Conservation (phyloP, 78 protist species). For the Bodo saltans region DNA sequence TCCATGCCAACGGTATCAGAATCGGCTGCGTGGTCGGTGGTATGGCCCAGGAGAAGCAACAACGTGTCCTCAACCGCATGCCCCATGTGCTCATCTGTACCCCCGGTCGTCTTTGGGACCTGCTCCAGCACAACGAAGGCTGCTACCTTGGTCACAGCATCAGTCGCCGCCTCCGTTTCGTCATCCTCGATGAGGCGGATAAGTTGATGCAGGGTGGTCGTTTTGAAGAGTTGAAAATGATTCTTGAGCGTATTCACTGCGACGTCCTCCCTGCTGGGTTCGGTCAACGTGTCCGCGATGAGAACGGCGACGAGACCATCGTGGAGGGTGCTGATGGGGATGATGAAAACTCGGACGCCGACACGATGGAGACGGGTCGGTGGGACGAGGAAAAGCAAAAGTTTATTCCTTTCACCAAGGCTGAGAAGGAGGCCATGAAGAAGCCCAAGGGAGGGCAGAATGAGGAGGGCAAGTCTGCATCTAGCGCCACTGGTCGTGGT, state of each 20-base stretch:
- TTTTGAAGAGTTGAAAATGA: slow-evolving; percentile 55
- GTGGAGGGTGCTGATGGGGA: too few species aligned
- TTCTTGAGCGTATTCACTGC: slow-evolving; percentile 31
- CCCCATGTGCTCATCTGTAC: slow-evolving; percentile 79
- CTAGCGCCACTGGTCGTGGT: too few species aligned
- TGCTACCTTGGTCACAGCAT: slow-evolving; percentile 17
- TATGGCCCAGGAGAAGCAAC: slow-evolving; percentile 61
- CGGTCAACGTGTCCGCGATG: too few species aligned
- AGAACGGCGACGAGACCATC: too few species aligned
- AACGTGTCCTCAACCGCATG: slow-evolving; percentile 32
- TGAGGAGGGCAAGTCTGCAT: too few species aligned
- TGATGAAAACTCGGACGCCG: background rate
- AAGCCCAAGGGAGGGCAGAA: too few species aligned
- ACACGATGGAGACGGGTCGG: background rate
- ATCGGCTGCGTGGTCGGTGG: slow-evolving; percentile 69
- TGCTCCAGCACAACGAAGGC: slow-evolving; percentile 39
- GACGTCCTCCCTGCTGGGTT: background rate
- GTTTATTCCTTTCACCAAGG: background rate
- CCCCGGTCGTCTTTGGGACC: slow-evolving; percentile 76
- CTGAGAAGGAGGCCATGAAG: too few species aligned
- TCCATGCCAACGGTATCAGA: background rate
- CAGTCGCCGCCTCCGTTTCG: slow-evolving; percentile 23
- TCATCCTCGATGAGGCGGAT: slow-evolving; percentile 80
- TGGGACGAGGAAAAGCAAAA: background rate
- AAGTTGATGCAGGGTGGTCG: slow-evolving; percentile 66